Conservation (phyloP, 148 eudicot species). For the Fagopyrum homotropicum region DNA sequence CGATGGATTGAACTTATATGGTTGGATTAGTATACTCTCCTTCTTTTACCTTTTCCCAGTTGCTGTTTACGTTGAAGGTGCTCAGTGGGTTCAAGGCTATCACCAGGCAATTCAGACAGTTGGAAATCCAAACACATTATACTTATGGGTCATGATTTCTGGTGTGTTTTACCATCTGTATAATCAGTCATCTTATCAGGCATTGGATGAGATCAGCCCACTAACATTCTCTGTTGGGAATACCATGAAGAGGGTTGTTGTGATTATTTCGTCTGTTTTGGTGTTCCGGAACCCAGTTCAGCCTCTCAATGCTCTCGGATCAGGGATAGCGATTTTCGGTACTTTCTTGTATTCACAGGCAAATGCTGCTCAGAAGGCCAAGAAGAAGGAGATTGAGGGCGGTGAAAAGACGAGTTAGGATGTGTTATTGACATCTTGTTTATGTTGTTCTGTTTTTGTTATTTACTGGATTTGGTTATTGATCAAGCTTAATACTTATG, state of each 20-base stretch:
- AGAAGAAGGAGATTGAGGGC: conserved; percentile 31
- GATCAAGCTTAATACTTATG: background rate
- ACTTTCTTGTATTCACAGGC: conserved; percentile 90
- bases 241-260: conserved; percentile 94
- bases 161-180: conserved; percentile 87
- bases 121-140: conserved; percentile 55
- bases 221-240: conserved; percentile 87
- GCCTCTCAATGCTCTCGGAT: conserved; percentile 84
- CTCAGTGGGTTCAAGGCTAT: conserved; percentile 80
- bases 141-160: conserved; percentile 68
- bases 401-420: conserved; percentile 47
- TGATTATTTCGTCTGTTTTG: conserved; percentile 60
- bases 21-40: conserved; percentile 72
- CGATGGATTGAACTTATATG: conserved; percentile 83
- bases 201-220: conserved; percentile 83
- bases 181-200: conserved; percentile 83
- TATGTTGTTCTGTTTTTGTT: background rate
- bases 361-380: conserved; percentile 42
- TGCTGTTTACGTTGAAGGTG: conserved; percentile 73
- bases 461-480: background rate
- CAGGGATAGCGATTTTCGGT: conserved; percentile 74
- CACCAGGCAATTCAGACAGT: conserved; percentile 52
- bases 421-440: background rate
- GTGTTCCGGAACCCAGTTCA: conserved; percentile 81
- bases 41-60: conserved; percentile 70